A percentile compares a stretch with the other conserved stretches of the same genome.
phyloP scores from a whole-genome alignment of 2,329 filamentous ascomycete species.

The Neopestalotiopsis sp. region DNA sequence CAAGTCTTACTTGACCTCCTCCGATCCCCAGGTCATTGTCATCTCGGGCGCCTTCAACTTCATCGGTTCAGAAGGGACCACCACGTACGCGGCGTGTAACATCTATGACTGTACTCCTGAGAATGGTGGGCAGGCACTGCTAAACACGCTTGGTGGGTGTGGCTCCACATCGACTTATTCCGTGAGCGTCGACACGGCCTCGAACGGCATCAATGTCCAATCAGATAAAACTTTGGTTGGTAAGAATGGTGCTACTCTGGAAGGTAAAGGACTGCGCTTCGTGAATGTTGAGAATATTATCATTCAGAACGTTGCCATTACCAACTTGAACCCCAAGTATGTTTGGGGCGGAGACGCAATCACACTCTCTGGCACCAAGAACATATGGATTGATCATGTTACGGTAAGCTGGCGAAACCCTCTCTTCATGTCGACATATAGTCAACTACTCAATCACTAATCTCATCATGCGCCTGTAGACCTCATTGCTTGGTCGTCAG shows the following conservation, averaged over 20 bases:
- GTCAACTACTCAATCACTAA: too few relatives aligned
- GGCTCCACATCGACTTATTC: slow-evolving; percentile 18
- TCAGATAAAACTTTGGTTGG: slow-evolving; percentile 47
- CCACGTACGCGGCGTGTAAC: slow-evolving; percentile 49
- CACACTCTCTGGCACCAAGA: slow-evolving; percentile 42
- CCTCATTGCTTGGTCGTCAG: slow-evolving; percentile 48
- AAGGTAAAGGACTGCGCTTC: slow-evolving; percentile 59
- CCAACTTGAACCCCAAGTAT: slow-evolving; percentile 57
- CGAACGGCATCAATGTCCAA: not conserved
- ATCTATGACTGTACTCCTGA: slow-evolving; percentile 4
- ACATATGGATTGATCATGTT: slow-evolving; percentile 34
- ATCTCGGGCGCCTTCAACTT: slow-evolving; percentile 51
- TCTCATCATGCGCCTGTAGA: not conserved
- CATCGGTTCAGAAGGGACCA: slow-evolving; percentile 48
- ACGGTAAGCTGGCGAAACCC: not conserved
- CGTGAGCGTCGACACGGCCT: slow-evolving; percentile 56
- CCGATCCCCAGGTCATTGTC: slow-evolving; percentile 51
- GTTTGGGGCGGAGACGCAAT: slow-evolving; percentile 64
- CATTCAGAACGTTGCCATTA: slow-evolving; percentile 61
- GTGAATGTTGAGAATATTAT: slow-evolving; percentile 59
- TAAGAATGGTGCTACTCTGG: slow-evolving; percentile 55
- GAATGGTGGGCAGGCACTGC: slow-evolving; percentile 12
- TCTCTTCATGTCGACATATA: not conserved
- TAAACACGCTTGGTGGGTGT: slow-evolving; percentile 18
- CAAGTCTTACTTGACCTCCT: slow-evolving; percentile 52